Base-by-base conservation (phyloP, 768 basidiomycete genomes). In the Strobilomyces confusus region DNA sequence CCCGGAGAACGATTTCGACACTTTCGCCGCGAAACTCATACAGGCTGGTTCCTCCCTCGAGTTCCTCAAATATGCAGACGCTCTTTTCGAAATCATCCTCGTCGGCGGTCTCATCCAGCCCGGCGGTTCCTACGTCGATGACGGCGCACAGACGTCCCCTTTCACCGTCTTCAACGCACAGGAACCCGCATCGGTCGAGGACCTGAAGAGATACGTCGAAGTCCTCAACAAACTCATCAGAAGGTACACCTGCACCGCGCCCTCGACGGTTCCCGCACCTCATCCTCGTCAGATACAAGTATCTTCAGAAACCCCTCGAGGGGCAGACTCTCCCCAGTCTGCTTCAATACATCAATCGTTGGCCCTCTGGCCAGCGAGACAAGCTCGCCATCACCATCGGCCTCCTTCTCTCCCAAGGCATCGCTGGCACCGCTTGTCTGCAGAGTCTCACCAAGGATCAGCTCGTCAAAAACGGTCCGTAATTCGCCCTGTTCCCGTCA, bases 291-390 rank as follows among this genome's bases (percentile, higher is more conserved):
- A 95, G 94, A 75, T 98, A 98, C 80, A 98, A 98, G 73, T 99
- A 98, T 80, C 90, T 99, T 63, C 95, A 98, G 73, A 93, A 88
- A 72, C 93, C 95, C 41, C 84, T 99, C 44, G 95, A 98, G 72
- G 87, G 85, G 69, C 80, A 78, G 33, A 80, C 90, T 50, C 79
- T 98, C 14, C 91, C 92, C 4, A 79, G 79, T 42, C 78, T 98
- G 45, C 74, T 99, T 55, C 94, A 98, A 72, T 92, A 93, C 65
- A 83, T 87, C 67, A 83, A 91, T 66, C 87, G 88, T 65, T 98
- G 93, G 92, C 71, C 84, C 3, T 68, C 80, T 5, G 77, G 74
- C 15, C 84, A 90, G 73, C 82, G 85, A 57, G 87, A 92, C 66
- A 95, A 94, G 74, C 77, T 98, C 49, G 81, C 89, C 38, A 77